These are phyloP conservation scores for Leucocoprinus leucothites DNA, from an alignment of 768 basidiomycete species.

Conservation along the genomic window DNA sequence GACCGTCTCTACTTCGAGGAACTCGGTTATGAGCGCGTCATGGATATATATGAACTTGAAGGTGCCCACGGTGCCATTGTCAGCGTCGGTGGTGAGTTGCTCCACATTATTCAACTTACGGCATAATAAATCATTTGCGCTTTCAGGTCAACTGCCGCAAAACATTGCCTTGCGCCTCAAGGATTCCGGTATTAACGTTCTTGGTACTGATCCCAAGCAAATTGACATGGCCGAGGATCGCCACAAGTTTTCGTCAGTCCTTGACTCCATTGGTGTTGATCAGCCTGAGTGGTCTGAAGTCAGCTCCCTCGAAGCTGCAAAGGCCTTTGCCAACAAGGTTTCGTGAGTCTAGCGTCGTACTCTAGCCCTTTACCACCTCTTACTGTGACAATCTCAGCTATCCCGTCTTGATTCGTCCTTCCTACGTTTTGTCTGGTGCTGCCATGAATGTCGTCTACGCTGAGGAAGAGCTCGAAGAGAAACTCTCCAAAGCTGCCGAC, in stretches of 20 bases:
- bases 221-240: constrained; percentile 98
- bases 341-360: constrained; percentile 41
- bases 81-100: constrained; percentile 83
- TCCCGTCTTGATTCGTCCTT: constrained; percentile 96
- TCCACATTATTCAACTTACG: not conserved
- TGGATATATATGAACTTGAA: constrained; percentile 99
- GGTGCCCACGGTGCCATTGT: constrained; percentile 91
- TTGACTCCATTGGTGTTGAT: constrained; percentile 93
- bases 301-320: constrained; percentile 83
- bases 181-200: constrained; percentile 83
- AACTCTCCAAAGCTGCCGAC: constrained; percentile 92
- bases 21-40: constrained; percentile 94
- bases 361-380: not conserved
- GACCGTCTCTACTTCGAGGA: constrained; percentile 98
- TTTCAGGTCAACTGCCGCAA: constrained; percentile 89
- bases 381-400: constrained; percentile 50
- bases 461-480: constrained; percentile 85
- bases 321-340: constrained; percentile 85
- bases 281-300: constrained; percentile 97
- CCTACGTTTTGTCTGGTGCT: constrained; percentile 96
- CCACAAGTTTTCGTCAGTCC: constrained; percentile 97
- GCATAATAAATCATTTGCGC: not conserved
- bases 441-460: constrained; percentile 99
- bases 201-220: constrained; percentile 92
- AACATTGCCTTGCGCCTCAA: constrained; percentile 97